These are phyloP conservation scores for Aureobasidium leucospermi DNA, from an alignment of 2,329 filamentous ascomycete species.

Conservation along the genomic window DNA sequence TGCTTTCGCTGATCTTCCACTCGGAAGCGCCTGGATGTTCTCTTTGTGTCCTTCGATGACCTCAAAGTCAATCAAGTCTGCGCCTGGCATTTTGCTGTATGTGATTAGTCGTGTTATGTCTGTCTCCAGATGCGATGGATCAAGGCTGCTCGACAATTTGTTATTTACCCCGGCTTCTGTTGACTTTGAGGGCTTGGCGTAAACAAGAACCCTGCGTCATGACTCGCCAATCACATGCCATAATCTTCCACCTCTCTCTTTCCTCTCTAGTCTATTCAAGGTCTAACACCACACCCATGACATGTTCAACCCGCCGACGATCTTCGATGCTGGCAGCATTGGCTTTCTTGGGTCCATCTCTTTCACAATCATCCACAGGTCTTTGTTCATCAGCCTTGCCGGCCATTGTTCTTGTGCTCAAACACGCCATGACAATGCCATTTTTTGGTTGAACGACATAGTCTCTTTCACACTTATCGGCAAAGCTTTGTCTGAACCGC, in stretches of 20 bases:
- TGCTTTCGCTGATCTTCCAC: conserved; percentile 80
- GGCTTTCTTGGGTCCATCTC: too few relatives aligned
- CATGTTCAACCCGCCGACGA: too few relatives aligned
- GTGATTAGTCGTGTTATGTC: neutral
- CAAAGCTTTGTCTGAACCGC: too few relatives aligned
- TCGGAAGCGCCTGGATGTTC: conserved; percentile 90
- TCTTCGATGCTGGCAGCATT: too few relatives aligned
- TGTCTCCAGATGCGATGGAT: neutral
- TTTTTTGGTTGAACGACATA: too few relatives aligned
- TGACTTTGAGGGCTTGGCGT: neutral
- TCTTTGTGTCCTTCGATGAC: conserved; percentile 96
- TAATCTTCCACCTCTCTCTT: neutral
- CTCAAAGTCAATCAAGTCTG: conserved; percentile 61
- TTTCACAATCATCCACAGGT: too few relatives aligned
- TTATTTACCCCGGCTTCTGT: conserved; percentile 7
- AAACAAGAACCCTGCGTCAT: conserved; percentile 4
- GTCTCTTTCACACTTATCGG: too few relatives aligned
- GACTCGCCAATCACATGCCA: conserved; percentile 6
- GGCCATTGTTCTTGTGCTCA: too few relatives aligned
- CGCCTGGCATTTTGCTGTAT: conserved; percentile 24
- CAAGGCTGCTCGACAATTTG: neutral
- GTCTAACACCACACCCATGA: too few relatives aligned
- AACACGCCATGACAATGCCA: too few relatives aligned
- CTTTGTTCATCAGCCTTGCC: too few relatives aligned
- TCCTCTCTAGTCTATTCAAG: too few relatives aligned